Percentiles rank a stretch among this genome's conserved stretches.
These are phyloP conservation scores for Stemphylium vesicarium DNA, from an alignment of 2,329 filamentous ascomycete species.

Conservation along the genomic window DNA sequence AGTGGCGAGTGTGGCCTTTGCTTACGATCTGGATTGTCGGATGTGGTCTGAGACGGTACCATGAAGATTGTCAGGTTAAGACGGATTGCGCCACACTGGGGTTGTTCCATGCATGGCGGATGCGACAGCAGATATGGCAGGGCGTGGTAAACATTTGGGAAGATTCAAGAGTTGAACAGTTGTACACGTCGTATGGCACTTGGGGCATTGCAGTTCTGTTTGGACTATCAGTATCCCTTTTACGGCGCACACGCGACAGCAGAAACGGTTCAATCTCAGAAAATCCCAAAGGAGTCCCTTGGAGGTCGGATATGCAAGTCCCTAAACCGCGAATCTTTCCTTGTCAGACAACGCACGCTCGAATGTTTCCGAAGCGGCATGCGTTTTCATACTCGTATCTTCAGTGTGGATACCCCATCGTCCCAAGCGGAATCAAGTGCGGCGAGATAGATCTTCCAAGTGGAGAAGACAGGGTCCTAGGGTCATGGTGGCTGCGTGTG, in stretches of 20 bases:
- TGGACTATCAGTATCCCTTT: slow-evolving; percentile 12
- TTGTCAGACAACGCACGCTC: slow-evolving; percentile 68
- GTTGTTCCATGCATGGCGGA: slow-evolving; percentile 11
- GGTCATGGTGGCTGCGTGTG: slow-evolving; percentile 64
- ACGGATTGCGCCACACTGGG: slow-evolving; percentile 30
- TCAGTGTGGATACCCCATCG: slow-evolving; percentile 70
- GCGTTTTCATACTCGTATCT: slow-evolving; percentile 75
- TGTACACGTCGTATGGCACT: slow-evolving; percentile 6
- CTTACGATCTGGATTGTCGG: slow-evolving; percentile 29
- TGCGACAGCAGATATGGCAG: slow-evolving; percentile 14
- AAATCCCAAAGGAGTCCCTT: not conserved
- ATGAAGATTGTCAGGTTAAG: slow-evolving; percentile 26
- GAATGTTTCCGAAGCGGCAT: slow-evolving; percentile 71
- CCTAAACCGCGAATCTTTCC: slow-evolving; percentile 63
- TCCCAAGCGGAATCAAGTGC: slow-evolving; percentile 58
- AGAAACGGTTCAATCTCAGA: not conserved
- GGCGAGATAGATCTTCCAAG: slow-evolving; percentile 22
- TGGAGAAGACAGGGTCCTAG: slow-evolving; percentile 35
- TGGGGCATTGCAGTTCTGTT: slow-evolving; percentile 17
- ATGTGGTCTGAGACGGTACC: slow-evolving; percentile 22
- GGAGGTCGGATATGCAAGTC: slow-evolving; percentile 21
- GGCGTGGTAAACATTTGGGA: slow-evolving; percentile 18
- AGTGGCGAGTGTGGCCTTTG: slow-evolving; percentile 24
- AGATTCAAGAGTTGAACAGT: slow-evolving; percentile 6
- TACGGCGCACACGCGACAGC: not conserved